Evolutionary conservation across 495 filamentous ascomycete genomes (phyloP), one percentile per base, ranked within the genome.

Genomic region (Thozetella sp.): DNA sequence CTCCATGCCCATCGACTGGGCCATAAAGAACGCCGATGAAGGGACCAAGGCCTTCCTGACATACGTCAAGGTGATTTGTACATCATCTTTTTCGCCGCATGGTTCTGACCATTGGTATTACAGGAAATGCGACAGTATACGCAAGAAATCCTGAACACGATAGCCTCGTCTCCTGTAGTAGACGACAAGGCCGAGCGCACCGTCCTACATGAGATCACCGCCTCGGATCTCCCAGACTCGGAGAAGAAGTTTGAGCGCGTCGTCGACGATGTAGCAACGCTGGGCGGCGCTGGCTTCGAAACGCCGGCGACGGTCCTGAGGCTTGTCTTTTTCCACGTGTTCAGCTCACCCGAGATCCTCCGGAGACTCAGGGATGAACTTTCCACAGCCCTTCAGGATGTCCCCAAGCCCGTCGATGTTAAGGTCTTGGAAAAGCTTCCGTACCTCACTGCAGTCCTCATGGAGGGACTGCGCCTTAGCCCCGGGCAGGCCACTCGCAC

Each of bases 401-500:
- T 50, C 25, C 22, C 58, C 2, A 20, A 30, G 1, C 55, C 52
- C 1, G 34, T 59, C 12, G 20, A 43, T 9, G 53, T 55, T 10
- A 59, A 59, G 17, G 52, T 25, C 0, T 65, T 76, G 17, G 70
- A 73, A 55, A 56, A 68, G 48, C 63, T 73, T 4, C 73, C 73
- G 3, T 76, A 71, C 53, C 56, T 74, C 25, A 78, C 65, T 2
- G 64, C 72, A 0, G 64, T 72, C 10, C 51, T 76, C 12, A 72
- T 62, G 59, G 76, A 77, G 60, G 74, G 66, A 17, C 51, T 78
- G 24, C 68, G 75, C 58, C 26, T 73, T 10, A 65, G 62, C 17
- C 68, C 70, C 4, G 77, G 66, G 1, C 61, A 75, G 11, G 69
- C 63, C 24, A 70, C 75, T 0, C 65, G 76, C 1, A 60, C 74